Evolutionary conservation across 768 basidiomycete genomes (phyloP), one percentile per base, ranked within the genome.

Genomic region (Kwoniella shandongensis): DNA sequence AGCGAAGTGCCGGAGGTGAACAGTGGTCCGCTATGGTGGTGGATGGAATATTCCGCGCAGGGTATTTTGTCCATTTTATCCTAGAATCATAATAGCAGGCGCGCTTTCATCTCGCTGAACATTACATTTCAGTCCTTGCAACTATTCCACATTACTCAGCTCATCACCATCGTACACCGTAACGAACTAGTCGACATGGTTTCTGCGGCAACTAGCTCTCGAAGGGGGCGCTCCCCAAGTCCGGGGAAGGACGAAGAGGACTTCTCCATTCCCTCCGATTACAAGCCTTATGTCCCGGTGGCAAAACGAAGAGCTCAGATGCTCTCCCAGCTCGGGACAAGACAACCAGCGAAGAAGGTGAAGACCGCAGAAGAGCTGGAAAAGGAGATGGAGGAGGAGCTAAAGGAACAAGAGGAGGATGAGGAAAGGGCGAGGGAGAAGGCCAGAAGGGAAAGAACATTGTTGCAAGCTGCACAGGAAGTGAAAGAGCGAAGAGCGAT

Each of bases 401-500:
- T 80, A 35, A 84, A 86, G 69, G 89, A 89, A 69, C 85, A 81
- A 36, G 86, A 88, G 59, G 83, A 84, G 46, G 90, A 91, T 66
- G 88, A 91, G 68, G 89, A 93, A 72, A 75, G 79, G 51, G 80
- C 81, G 30, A 83, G 83, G 64, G 91, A 94, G 74, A 85, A 82
- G 68, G 83, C 84, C 18, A 78, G 93, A 59, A 87, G 85, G 75
- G 91, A 93, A 78, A 79, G 91, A 66, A 96, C 92, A 0, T 78
- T 99, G 45, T 78, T 99, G 47, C 76, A 91, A 69, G 92, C 96
- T 74, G 96, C 96, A 1, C 91, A 97, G 77, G 94, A 98, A 72
- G 93, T 98, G 29, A 91, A 94, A 70, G 81, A 82, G 23, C 81
- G 81, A 75, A 90, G 87, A 77, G 89, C 88, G 3, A 82, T 81